Conservation (phyloP, 208 protist genomes). For the Naegleria fowleri region DNA sequence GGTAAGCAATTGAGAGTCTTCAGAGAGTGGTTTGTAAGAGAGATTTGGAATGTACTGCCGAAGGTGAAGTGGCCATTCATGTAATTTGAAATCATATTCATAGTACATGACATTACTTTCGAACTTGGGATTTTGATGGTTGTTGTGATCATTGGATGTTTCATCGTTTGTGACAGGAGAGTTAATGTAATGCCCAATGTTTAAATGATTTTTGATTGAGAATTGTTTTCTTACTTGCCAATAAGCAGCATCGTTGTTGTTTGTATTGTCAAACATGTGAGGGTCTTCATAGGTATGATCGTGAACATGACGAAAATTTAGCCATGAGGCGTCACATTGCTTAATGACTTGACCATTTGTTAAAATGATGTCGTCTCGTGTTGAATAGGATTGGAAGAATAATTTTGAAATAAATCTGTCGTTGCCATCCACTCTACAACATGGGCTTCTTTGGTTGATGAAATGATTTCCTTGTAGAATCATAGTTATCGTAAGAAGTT, state of each 20-base stretch:
- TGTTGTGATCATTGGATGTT: background rate
- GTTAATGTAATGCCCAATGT: background rate
- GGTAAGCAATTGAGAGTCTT: background rate
- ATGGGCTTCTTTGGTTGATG: background rate
- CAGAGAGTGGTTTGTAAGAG: background rate
- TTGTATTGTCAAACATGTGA: background rate
- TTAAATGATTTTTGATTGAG: background rate
- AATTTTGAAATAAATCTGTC: conserved; percentile 3
- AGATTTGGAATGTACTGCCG: conserved; percentile 15
- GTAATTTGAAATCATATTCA: background rate
- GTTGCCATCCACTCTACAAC: background rate
- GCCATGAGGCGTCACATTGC: background rate
- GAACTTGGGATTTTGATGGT: background rate
- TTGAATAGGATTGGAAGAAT: background rate
- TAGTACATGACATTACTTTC: conserved; percentile 21
- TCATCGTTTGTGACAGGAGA: background rate
- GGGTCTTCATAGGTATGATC: background rate
- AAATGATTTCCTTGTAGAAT: background rate
- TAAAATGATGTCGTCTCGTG: background rate
- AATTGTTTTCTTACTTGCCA: background rate
- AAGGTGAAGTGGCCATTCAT: background rate
- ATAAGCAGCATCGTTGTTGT: background rate
- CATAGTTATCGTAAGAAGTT: too few species aligned
- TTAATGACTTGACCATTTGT: background rate
- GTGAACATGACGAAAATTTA: background rate